Evolutionary conservation across 169 alveolate genomes (phyloP).

Genomic region (Plasmodium knowlesi): DNA sequence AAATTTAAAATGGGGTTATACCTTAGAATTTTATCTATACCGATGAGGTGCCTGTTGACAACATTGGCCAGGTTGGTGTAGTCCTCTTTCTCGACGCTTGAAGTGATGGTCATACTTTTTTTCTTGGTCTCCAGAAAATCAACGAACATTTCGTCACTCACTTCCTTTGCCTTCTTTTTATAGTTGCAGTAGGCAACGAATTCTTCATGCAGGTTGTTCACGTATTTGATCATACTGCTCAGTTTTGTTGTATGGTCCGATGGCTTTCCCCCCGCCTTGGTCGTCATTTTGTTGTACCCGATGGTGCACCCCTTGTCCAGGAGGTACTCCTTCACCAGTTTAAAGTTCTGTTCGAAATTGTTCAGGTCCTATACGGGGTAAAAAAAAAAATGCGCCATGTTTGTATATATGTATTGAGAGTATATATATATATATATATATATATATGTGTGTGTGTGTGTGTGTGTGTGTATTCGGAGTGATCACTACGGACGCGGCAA

Average conservation of each 20-base stretch:
- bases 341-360: conserved; percentile 36
- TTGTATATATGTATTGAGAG: background rate
- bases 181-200: conserved; percentile 66
- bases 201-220: conserved; percentile 47
- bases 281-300: conserved; percentile 15
- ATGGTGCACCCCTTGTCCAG: conserved; percentile 39
- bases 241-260: background rate
- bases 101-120: conserved; percentile 38
- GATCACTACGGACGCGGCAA: background rate
- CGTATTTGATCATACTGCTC: conserved; percentile 20
- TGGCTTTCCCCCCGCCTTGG: background rate
- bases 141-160: conserved; percentile 40
- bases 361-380: conserved; percentile 10
- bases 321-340: conserved; percentile 27
- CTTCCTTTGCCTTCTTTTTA: conserved; percentile 48
- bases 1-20: conserved; percentile 33
- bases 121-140: conserved; percentile 47
- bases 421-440: too few species aligned
- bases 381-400: background rate
- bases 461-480: background rate
- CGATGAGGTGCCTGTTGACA: conserved; percentile 30
- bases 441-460: background rate
- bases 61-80: conserved; percentile 44
- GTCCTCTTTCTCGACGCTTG: conserved; percentile 64
- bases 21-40: conserved; percentile 38